Evolutionary conservation across 371 early-diverging fungal genomes (phyloP).

Genomic region (Rhizopus sp.): DNA sequence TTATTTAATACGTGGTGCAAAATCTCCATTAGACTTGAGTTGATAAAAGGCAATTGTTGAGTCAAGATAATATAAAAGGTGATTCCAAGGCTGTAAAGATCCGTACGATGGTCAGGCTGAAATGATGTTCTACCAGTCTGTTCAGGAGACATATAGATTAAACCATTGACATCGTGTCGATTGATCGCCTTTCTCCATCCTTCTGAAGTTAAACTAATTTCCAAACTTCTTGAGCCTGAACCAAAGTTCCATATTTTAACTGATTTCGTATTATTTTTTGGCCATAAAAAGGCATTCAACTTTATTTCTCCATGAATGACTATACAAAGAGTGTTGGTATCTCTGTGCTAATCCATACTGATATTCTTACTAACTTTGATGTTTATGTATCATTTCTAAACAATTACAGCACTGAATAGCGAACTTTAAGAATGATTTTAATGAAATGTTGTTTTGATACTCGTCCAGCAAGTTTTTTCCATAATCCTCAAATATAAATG

Average conservation of each 20-base stretch:
- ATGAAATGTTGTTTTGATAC: constrained; percentile 16
- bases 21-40: constrained; percentile 60
- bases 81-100: constrained; percentile 60
- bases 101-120: constrained; percentile 62
- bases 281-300: constrained; percentile 46
- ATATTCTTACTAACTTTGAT: constrained; percentile 34
- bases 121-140: constrained; percentile 64
- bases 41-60: constrained; percentile 50
- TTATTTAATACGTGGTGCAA: constrained; percentile 56
- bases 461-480: constrained; percentile 36
- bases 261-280: constrained; percentile 21
- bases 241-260: constrained; percentile 53
- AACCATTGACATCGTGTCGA: constrained; percentile 32
- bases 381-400: constrained; percentile 43
- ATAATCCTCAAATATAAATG: constrained; percentile 41
- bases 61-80: constrained; percentile 54
- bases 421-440: constrained; percentile 39
- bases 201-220: constrained; percentile 45
- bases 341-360: not conserved
- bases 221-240: constrained; percentile 41
- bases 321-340: constrained; percentile 3
- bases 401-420: constrained; percentile 53
- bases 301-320: constrained; percentile 53
- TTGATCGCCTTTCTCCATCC: constrained; percentile 49
- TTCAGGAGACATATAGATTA: constrained; percentile 56